Evolutionary conservation across 2,329 filamentous ascomycete species (phyloP).

Genomic region (Lachnellula arida): DNA sequence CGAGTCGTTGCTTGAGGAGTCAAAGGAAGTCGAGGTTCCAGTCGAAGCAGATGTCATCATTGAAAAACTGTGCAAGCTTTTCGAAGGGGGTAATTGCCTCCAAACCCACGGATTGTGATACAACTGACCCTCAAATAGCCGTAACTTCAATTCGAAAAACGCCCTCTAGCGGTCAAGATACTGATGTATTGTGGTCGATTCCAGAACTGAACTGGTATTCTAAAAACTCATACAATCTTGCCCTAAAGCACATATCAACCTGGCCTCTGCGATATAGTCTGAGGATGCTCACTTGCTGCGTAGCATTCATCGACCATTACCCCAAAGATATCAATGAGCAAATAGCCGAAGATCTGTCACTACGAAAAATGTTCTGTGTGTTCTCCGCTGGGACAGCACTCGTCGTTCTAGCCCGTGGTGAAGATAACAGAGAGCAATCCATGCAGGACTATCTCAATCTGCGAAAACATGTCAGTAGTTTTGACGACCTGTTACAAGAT

Average conservation of each 20-base stretch:
- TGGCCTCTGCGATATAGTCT: constrained; percentile 52
- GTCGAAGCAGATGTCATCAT: constrained; percentile 15
- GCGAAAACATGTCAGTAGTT: constrained; percentile 56
- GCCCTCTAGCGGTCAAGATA: constrained; percentile 29
- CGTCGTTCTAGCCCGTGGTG: constrained; percentile 47
- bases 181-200: constrained; percentile 44
- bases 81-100: constrained; percentile 45
- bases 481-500: constrained; percentile 44
- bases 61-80: constrained; percentile 50
- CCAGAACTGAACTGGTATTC: constrained; percentile 80
- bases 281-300: constrained; percentile 51
- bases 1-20: constrained; percentile 37
- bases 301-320: constrained; percentile 48
- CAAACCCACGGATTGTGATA: background rate
- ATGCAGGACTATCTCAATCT: constrained; percentile 56
- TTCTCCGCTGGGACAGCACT: constrained; percentile 57
- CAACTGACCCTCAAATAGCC: constrained; percentile 18
- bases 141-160: constrained; percentile 37
- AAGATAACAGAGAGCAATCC: constrained; percentile 48
- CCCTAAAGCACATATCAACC: constrained; percentile 53
- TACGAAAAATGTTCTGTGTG: constrained; percentile 64
- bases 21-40: background rate
- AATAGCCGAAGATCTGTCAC: constrained; percentile 43
- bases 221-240: constrained; percentile 75
- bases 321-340: constrained; percentile 42